phyloP scores from a whole-genome alignment of 306 rosid genomes.

The Vicia sativa region DNA sequence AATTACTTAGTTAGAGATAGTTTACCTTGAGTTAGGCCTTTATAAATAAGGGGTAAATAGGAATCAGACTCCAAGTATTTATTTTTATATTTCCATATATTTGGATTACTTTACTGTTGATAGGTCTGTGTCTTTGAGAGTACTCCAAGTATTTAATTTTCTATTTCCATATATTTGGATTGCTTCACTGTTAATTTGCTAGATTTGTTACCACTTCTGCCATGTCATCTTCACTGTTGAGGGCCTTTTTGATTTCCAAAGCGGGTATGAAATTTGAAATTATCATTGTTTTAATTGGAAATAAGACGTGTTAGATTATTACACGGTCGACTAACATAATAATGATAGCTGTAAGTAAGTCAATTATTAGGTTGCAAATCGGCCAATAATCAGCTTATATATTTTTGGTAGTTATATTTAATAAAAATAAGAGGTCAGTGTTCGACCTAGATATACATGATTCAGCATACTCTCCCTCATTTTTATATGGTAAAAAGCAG shows the following conservation, averaged over 20 bases:
- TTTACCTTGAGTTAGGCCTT: conserved; percentile 18
- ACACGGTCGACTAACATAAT: background rate
- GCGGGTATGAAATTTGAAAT: conserved; percentile 14
- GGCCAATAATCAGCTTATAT: conserved; percentile 15
- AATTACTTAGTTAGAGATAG: conserved; percentile 1
- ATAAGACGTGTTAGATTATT: conserved; percentile 5
- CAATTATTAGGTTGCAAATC: conserved; percentile 22
- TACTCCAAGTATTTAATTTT: conserved; percentile 29
- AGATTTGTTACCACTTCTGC: conserved; percentile 17
- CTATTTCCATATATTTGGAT: conserved; percentile 30
- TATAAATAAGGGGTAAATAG: conserved; percentile 13
- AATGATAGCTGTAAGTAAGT: conserved; percentile 5
- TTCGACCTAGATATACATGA: conserved; percentile 25
- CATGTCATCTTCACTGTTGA: background rate
- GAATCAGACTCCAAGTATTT: conserved; percentile 3
- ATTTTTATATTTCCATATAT: conserved; percentile 34
- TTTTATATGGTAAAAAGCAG: background rate
- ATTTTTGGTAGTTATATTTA: conserved; percentile 20
- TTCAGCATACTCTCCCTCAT: background rate
- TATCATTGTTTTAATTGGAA: conserved; percentile 21
- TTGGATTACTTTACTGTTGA: conserved; percentile 23
- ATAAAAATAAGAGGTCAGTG: conserved; percentile 1
- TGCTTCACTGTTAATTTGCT: conserved; percentile 26
- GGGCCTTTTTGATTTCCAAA: conserved; percentile 11
- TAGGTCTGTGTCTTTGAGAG: conserved; percentile 2